Evolutionary conservation across 2,329 filamentous ascomycete species (phyloP), one percentile per base, ranked within the genome.

Genomic region (Salinomyces thailandicus): DNA sequence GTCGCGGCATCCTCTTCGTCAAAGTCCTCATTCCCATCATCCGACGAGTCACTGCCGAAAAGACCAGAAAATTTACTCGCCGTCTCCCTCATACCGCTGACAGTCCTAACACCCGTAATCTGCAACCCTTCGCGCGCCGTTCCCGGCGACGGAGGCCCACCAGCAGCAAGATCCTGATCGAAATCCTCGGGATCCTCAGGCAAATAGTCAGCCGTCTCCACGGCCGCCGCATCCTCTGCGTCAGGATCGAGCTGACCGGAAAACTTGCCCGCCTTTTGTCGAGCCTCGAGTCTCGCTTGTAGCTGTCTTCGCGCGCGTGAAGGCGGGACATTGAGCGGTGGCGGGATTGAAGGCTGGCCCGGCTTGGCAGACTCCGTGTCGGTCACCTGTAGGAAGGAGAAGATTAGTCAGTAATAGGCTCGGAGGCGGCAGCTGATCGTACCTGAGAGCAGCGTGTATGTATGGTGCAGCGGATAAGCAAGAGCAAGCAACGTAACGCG

Each of bases 281-380:
- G 84, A 75, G 52, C 59, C 2, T 66, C 66, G 11, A 96, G 71
- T 9, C 87, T 77, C 9, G 84, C 83, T n/a, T 86, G 87, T n/a
- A 96, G 73, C 59, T 93, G 85, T 37, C 85, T 72, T 34, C 89
- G 77, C 5, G 89, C 89, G 35, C 89, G 77, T 5, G 85, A 93
- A 2, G 89, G 87, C 1, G 83, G 79, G 22, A 89, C 78, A 57
- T 89, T 91, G 52, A 94, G 68, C 9, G 86, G 85, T 19, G 83
- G 79, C 15, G 77, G 82, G n/a, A 81, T 80, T 59, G 66, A 45
- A 61, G 39, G 19, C 6, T 17, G n/a, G 24, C 18, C 28, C 5
- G 13, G 13, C 17, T 15, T n/a, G n/a, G n/a, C n/a, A n/a, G n/a
- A n/a, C n/a, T n/a, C n/a, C n/a, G n/a, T n/a, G n/a, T 19, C 38